These are phyloP conservation scores for Zasmidium citrigriseum DNA, from an alignment of 2,329 filamentous ascomycete genomes.

Conservation along the genomic window DNA sequence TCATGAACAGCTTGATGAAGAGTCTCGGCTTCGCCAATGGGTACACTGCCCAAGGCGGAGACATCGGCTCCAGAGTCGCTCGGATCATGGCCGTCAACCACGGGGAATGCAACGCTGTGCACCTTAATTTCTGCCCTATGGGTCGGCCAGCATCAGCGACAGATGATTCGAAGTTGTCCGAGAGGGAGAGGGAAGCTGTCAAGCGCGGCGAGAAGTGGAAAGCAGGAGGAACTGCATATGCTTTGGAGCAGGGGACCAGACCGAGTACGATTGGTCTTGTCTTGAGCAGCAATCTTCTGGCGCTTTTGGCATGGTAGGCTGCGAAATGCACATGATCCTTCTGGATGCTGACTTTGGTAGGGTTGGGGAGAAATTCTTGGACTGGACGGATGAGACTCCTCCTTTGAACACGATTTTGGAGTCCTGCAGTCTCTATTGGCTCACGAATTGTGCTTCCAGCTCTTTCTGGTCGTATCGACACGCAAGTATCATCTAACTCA, in stretches of 20 bases:
- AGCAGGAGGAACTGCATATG: constrained; percentile 51
- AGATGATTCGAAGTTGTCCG: constrained; percentile 11
- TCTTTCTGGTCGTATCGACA: constrained; percentile 53
- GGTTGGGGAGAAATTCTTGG: constrained; percentile 58
- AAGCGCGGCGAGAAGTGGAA: constrained; percentile 23
- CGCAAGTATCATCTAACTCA: constrained; percentile 27
- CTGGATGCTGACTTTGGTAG: neutral
- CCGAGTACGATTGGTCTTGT: constrained; percentile 59
- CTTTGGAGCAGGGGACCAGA: constrained; percentile 53
- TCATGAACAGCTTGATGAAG: constrained; percentile 56
- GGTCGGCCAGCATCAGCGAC: constrained; percentile 14
- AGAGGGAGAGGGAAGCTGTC: constrained; percentile 25
- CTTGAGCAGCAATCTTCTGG: constrained; percentile 54
- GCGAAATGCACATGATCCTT: neutral
- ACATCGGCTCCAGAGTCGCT: constrained; percentile 52
- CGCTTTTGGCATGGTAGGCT: constrained; percentile 53
- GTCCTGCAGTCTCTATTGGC: constrained; percentile 56
- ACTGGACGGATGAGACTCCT: constrained; percentile 52
- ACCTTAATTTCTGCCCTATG: constrained; percentile 22
- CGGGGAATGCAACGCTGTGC: constrained; percentile 50
- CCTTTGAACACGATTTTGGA: constrained; percentile 47
- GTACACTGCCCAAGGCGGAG: constrained; percentile 60
- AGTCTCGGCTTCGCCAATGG: constrained; percentile 53
- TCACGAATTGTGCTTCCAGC: constrained; percentile 44
- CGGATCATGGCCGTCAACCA: constrained; percentile 45